phyloP scores from a whole-genome alignment of 208 protist species.

The Trypanosoma melophagium region DNA sequence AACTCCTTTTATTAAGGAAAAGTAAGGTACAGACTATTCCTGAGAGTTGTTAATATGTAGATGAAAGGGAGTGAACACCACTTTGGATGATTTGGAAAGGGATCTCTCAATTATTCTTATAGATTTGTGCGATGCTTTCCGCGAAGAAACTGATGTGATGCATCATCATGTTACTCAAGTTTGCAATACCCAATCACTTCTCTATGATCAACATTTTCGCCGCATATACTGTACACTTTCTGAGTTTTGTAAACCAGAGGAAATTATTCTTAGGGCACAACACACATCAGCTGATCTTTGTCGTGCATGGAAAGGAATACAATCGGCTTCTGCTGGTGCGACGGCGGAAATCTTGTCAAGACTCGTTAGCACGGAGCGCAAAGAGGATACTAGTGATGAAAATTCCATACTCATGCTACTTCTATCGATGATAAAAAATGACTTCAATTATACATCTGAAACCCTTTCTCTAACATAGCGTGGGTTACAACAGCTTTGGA shows the following conservation, averaged over 20 bases:
- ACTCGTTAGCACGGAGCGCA: neutral
- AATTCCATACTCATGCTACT: neutral
- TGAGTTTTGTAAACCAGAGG: slow-evolving; percentile 13
- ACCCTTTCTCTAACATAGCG: slow-evolving; percentile 3
- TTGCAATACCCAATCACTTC: slow-evolving; percentile 1
- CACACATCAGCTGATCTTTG: neutral
- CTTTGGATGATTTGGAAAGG: neutral
- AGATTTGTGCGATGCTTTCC: neutral
- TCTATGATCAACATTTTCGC: slow-evolving; percentile 11
- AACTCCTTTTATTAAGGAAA: too few relatives aligned
- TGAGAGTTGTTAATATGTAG: neutral
- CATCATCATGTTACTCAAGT: neutral
- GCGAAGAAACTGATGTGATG: slow-evolving; percentile 7
- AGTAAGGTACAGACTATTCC: too few relatives aligned
- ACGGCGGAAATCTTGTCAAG: slow-evolving; percentile 5
- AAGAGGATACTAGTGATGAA: neutral
- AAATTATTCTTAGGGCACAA: neutral
- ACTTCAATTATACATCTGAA: slow-evolving; percentile 3
- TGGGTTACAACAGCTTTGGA: slow-evolving; percentile 15
- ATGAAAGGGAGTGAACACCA: neutral
- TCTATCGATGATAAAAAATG: slow-evolving; percentile 5
- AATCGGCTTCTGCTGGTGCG: neutral
- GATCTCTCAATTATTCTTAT: neutral
- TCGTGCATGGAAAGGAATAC: slow-evolving; percentile 1
- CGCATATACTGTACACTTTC: slow-evolving; percentile 18